Evolutionary conservation across 768 basidiomycete genomes (phyloP).

Genomic region (Mycena galopus): DNA sequence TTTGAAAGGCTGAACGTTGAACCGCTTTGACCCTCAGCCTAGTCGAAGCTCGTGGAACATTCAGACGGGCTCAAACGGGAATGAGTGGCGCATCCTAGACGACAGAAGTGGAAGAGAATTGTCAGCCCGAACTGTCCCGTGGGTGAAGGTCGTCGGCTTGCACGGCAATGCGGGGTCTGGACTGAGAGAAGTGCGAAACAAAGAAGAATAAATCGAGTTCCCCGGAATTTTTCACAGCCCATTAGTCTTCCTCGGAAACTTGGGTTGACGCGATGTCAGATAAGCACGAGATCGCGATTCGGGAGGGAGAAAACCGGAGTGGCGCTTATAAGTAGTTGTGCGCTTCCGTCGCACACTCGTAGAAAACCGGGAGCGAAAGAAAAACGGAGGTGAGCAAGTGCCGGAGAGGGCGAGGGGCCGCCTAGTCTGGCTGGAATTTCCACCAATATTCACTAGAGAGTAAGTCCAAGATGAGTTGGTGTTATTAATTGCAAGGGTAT

Average conservation of each 20-base stretch:
- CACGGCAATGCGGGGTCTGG: background rate
- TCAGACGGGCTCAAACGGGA: background rate
- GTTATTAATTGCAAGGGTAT: no score
- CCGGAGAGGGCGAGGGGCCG: background rate
- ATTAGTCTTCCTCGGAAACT: conserved; percentile 2
- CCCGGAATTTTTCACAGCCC: background rate
- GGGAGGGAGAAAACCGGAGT: background rate
- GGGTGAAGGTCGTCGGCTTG: background rate
- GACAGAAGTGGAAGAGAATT: background rate
- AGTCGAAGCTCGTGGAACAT: background rate
- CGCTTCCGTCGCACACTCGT: background rate
- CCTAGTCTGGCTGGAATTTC: no score
- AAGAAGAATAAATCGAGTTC: background rate
- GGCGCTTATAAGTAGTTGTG: background rate
- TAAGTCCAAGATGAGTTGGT: no score
- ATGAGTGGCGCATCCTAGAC: background rate
- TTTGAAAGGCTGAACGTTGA: background rate
- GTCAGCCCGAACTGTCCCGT: background rate
- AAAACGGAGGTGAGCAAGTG: background rate
- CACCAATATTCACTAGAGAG: no score
- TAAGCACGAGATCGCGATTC: background rate
- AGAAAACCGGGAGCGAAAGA: conserved; percentile 15
- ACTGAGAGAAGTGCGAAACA: background rate
- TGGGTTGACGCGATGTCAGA: background rate
- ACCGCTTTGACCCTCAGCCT: background rate